Base-by-base conservation (phyloP, 2,329 filamentous ascomycete species). In the Fusarium continuum region DNA sequence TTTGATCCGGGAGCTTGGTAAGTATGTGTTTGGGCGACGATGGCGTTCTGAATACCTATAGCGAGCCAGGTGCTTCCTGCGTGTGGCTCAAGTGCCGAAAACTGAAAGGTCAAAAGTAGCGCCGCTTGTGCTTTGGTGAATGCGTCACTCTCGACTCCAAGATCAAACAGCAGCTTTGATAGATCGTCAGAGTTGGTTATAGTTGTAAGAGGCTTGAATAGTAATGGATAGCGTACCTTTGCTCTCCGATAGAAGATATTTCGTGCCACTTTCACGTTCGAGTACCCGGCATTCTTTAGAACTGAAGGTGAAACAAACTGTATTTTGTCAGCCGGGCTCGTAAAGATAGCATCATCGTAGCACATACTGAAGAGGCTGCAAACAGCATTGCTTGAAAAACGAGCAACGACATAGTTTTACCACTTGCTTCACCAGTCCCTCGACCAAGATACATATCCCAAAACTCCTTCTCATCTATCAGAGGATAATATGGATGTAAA, bases 61-160 rank as follows among this genome's bases (percentile, higher is more conserved):
- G 57, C 64, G 1, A 65, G 62, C 62, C 62, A 65, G 0, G 64
- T 61, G 1, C 62, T 65, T 10, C 62, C 62, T 4, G 62, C 58
- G 3, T 65, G 62, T 0, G 62, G 62, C 6, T 65, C 62, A 2
- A 65, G 35, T 1, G 62, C 58, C 0, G 62, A 66, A 14, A 65
- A 66, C 17, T 65, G 57, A 2, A 65, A 65, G 0, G 62, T 65
- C 7, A 65, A n/a, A 4, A 65, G 53, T 2, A 65, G 16, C 0
- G 62, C 62, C 4, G 62, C 52, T 4, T 66, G 62, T 1, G 62
- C 35, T 8, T 59, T 65, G 6, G 36, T 66, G 5, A 63, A 65
- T 0, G 62, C 44, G 17, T 65, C 62, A 0, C 19, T 63, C 1
- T 65, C 62, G 1, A 54, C 53, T 0, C 62, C 62, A 2, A 65